Base-by-base conservation (phyloP, 345 rosid genomes). In the Tarenaya hassleriana region DNA sequence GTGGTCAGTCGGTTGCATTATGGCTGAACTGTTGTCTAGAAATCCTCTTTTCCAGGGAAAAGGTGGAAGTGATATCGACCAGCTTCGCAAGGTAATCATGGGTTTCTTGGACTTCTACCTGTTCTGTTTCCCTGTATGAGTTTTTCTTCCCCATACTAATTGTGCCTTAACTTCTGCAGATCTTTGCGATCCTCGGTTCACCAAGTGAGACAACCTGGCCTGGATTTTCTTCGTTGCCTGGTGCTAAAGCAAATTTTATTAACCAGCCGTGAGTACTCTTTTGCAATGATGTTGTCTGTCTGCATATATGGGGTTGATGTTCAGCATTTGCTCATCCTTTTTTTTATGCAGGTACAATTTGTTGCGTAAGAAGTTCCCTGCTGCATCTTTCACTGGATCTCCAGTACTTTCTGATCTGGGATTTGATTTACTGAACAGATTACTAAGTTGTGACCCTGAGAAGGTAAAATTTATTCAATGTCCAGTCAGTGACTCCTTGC, bases 1-100 rank as follows among this genome's bases (percentile, higher is more conserved):
- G 95, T 89, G 97, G 97, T 89, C 97, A 3, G 52, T 86, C 4
- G 95, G 97, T 33, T 89, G 95, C 62, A 86, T 89, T 42, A 89
- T 89, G 95, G 95, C 91, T 14, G 97, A 90, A 58, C 49, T 90
- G 55, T 75, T 90, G 66, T 69, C 81, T 8, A 83, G 72, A 32
- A 77, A 81, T 54, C 90, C 97, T 4, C 57, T 83, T 7, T 86
- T 89, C 54, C 69, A 72, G 46, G 95, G 97, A 49, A 83, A 68
- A 46, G 51, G 72, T 44, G 55, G 53, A 33, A 68, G 41, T 46
- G 95, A 86, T 55, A 62, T 76, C 57, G 86, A 86, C 50, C 97
- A 86, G 58, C 76, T 89, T 61, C 67, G 61, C 35, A 79, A 81
- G 89, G 96, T 87, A 63, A 56, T 47, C 34, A n/a, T 32, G 27